Evolutionary conservation across 1,284 basidiomycete genomes (phyloP).

Genomic region (Uromyces viciae-fabae): DNA sequence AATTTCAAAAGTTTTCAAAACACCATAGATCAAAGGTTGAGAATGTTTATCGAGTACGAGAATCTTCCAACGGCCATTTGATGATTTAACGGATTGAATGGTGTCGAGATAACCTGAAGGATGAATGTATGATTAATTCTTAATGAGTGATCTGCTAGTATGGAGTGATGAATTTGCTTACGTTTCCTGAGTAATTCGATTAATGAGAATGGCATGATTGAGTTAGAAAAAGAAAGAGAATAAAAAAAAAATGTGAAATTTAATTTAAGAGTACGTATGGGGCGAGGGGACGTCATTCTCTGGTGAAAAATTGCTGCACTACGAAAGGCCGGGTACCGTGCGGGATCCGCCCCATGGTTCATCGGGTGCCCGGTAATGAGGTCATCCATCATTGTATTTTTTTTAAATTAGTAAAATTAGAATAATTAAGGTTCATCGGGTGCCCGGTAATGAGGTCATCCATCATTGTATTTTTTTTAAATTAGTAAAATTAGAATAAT

Average conservation of each 20-base stretch:
- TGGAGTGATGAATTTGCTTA: not conserved
- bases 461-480: too few relatives aligned
- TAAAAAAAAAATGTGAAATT: not conserved
- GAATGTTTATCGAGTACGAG: constrained; percentile 44
- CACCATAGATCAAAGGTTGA: constrained; percentile 74
- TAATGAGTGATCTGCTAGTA: too few relatives aligned
- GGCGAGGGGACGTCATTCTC: too few relatives aligned
- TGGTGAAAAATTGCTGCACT: too few relatives aligned
- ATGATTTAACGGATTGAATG: constrained; percentile 39
- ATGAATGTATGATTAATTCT: not conserved
- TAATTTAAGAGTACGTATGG: not conserved
- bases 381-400: too few relatives aligned
- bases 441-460: not conserved
- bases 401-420: too few relatives aligned
- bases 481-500: too few relatives aligned
- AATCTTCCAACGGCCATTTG: constrained; percentile 44
- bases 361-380: not conserved
- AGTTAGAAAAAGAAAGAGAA: too few relatives aligned
- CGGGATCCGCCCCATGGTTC: not conserved
- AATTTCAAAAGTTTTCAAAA: constrained; percentile 88
- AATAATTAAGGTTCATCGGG: not conserved
- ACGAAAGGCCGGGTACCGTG: not conserved
- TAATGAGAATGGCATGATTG: constrained; percentile 13
- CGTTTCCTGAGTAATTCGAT: constrained; percentile 29
- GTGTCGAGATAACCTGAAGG: constrained; percentile 40